phyloP scores from a whole-genome alignment of 176 grass and related monocot species.

The Cenchrus fungigraminus region DNA sequence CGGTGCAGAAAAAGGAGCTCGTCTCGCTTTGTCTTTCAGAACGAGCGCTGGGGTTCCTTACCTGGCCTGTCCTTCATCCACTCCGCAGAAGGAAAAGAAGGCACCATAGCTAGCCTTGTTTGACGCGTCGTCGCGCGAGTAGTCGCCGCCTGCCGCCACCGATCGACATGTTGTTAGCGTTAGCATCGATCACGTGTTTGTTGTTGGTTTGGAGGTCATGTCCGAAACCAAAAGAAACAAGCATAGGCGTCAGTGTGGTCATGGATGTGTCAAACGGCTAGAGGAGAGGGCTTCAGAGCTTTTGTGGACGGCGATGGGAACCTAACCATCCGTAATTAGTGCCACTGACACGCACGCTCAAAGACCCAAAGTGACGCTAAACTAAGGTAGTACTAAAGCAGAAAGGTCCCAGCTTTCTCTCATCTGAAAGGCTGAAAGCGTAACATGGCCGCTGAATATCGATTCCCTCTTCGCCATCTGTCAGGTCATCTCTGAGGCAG shows the following conservation, averaged over 20 bases:
- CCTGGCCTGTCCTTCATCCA: neutral
- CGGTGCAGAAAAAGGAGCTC: neutral
- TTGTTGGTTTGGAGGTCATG: constrained; percentile 8
- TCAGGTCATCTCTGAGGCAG: neutral
- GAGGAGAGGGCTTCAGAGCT: constrained; percentile 2
- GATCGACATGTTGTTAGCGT: neutral
- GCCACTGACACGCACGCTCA: constrained; percentile 12
- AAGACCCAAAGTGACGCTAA: neutral
- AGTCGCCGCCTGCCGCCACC: neutral
- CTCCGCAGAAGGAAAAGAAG: neutral
- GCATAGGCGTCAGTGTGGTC: neutral
- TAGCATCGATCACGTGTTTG: constrained; percentile 25
- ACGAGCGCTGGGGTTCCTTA: constrained; percentile 10
- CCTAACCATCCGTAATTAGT: constrained; percentile 33
- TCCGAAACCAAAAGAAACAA: neutral
- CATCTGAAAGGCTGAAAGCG: constrained; percentile 22
- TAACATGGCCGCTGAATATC: neutral
- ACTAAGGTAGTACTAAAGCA: neutral
- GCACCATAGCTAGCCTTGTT: neutral
- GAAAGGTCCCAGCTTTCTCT: neutral
- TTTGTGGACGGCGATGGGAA: constrained; percentile 44
- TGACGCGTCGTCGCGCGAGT: neutral
- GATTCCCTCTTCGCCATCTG: neutral
- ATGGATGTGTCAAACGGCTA: constrained; percentile 22
- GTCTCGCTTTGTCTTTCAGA: constrained; percentile 6